Percentiles rank a stretch among this genome's conserved stretches.
phyloP scores from a whole-genome alignment of 1,139 yeast genomes.

The Pneumocystis canis region DNA sequence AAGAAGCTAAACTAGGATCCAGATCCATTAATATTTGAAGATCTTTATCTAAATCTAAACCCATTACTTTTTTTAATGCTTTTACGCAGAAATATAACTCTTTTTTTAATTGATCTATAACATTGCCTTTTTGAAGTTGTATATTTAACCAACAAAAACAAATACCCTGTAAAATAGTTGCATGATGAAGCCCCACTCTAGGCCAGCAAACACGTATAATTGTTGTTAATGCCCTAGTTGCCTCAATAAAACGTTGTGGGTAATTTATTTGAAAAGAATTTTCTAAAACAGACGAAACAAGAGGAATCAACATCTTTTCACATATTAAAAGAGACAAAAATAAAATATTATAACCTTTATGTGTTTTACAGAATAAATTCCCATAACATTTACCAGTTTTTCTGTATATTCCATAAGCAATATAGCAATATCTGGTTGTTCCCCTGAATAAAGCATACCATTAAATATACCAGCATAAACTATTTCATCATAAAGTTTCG shows the following conservation, averaged over 20 bases:
- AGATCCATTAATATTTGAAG: not conserved
- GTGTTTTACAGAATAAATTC: not conserved
- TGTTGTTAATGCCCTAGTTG: not conserved
- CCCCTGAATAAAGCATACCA: conserved; percentile 1
- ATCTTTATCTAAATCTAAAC: not conserved
- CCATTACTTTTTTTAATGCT: not conserved
- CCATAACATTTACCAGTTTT: not conserved
- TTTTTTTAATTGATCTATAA: not conserved
- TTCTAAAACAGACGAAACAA: not conserved
- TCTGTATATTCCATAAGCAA: not conserved
- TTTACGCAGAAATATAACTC: not conserved
- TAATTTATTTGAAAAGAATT: not conserved
- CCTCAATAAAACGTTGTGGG: not conserved
- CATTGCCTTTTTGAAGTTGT: not conserved
- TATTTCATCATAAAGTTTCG: not conserved
- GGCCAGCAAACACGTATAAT: not conserved
- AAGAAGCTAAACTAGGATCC: not conserved
- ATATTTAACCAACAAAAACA: not conserved
- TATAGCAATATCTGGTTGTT: not conserved
- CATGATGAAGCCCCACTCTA: not conserved
- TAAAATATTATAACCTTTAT: not conserved
- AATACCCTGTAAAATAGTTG: not conserved
- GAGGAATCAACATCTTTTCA: not conserved
- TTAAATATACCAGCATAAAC: not conserved
- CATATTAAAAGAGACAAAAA: not conserved